Conservation (phyloP, 225 moss, liverwort and hornwort genomes). For the Asterella californica region DNA sequence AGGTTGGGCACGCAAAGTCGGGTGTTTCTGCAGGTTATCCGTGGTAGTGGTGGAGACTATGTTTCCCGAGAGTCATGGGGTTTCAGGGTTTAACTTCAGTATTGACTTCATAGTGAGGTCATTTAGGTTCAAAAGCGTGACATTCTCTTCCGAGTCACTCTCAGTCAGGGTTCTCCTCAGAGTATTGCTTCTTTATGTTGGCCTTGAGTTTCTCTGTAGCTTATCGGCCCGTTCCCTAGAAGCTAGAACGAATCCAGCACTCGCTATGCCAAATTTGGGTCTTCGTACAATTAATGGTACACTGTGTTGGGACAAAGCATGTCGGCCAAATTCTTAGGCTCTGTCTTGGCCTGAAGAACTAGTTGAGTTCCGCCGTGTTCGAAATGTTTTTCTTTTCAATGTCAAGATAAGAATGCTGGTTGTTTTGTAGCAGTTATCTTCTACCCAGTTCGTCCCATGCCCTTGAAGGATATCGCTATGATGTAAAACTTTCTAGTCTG, state of each 20-base stretch:
- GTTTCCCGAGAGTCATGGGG: no score
- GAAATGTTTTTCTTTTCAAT: background rate
- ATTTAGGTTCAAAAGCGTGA: no score
- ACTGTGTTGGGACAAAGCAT: conserved; percentile 1
- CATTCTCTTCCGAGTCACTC: no score
- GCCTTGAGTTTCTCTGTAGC: background rate
- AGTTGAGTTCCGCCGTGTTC: background rate
- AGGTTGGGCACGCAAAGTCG: no score
- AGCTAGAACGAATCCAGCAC: background rate
- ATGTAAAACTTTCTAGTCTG: background rate
- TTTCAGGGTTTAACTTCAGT: no score
- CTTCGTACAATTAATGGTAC: background rate
- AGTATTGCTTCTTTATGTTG: background rate
- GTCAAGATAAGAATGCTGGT: background rate
- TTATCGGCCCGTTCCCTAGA: conserved; percentile 2
- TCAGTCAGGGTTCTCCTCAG: background rate
- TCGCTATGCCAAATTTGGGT: background rate
- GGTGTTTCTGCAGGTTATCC: no score
- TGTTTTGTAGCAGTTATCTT: background rate
- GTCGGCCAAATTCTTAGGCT: no score
- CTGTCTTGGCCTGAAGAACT: background rate
- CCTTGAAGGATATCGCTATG: background rate
- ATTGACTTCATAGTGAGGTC: no score
- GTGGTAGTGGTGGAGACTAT: no score
- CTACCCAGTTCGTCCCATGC: background rate